These are phyloP conservation scores for Camellia lanceoleosa DNA, from an alignment of 148 eudicot genomes.

Conservation along the genomic window DNA sequence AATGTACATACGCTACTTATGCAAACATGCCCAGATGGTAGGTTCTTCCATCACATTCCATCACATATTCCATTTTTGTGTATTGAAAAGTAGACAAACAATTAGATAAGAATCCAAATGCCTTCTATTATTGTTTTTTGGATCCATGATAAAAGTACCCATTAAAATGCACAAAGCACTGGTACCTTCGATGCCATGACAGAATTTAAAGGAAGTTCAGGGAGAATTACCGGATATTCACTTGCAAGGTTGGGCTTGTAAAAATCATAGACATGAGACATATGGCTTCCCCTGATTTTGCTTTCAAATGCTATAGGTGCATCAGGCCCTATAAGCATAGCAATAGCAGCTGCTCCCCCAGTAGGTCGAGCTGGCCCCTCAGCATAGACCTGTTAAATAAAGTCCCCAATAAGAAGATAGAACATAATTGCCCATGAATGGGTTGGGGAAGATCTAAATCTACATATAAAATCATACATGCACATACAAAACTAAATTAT, in stretches of 20 bases:
- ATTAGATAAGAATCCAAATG: not conserved
- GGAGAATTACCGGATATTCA: constrained; percentile 86
- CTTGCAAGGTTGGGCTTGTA: constrained; percentile 98
- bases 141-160: not conserved
- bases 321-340: constrained; percentile 96
- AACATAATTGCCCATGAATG: not conserved
- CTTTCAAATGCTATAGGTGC: constrained; percentile 93
- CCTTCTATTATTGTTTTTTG: not conserved
- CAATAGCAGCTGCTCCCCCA: constrained; percentile 95
- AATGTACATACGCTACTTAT: not conserved
- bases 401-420: constrained; percentile 14
- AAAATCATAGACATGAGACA: constrained; percentile 95
- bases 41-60: constrained; percentile 5
- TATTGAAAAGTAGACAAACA: not conserved
- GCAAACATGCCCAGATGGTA: not conserved
- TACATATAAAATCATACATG: not conserved
- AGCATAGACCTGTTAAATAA: constrained; percentile 76
- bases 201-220: not conserved
- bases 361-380: constrained; percentile 99
- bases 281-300: constrained; percentile 90
- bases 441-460: not conserved
- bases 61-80: constrained; percentile 1
- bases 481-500: not conserved
- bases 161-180: not conserved
- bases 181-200: not conserved